Conservation (phyloP, 495 filamentous ascomycete genomes). For the Lasiosphaeris hirsuta region DNA sequence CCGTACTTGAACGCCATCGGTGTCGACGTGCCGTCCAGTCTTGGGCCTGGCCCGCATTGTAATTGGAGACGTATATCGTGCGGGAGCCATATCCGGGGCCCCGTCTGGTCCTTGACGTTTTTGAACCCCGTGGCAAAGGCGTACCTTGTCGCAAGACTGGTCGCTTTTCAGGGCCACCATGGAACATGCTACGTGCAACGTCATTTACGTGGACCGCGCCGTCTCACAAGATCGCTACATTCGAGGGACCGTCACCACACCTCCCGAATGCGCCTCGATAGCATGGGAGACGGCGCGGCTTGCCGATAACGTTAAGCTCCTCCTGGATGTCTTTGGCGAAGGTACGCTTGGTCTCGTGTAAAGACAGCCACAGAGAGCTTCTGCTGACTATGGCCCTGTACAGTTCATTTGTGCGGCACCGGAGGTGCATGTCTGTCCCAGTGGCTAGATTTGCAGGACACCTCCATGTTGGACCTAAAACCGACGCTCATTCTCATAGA, state of each 20-base stretch:
- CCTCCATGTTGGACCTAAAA: conserved; percentile 56
- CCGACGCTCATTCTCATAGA: conserved; percentile 78
- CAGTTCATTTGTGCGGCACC: conserved; percentile 72
- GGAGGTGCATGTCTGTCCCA: conserved; percentile 67
- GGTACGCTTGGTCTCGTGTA: conserved; percentile 31
- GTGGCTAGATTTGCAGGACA: conserved; percentile 64
- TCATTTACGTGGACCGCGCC: conserved; percentile 79
- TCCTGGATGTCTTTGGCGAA: conserved; percentile 49
- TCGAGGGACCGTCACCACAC: background rate
- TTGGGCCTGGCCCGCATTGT: conserved; percentile 13
- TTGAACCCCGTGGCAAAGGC: conserved; percentile 36
- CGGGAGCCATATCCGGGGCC: conserved; percentile 7
- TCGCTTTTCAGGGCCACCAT: conserved; percentile 48
- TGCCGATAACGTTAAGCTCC: conserved; percentile 42
- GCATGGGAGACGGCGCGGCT: conserved; percentile 36
- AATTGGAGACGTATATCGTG: conserved; percentile 10
- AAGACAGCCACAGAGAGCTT: too few species aligned
- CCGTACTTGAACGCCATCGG: conserved; percentile 17
- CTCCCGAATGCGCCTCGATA: background rate
- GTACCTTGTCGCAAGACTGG: conserved; percentile 49
- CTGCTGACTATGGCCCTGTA: conserved; percentile 11
- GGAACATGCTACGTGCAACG: conserved; percentile 70
- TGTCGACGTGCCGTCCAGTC: conserved; percentile 17
- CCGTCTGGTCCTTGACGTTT: conserved; percentile 16
- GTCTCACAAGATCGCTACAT: conserved; percentile 56